These are phyloP conservation scores for Toxoplasma gondii DNA, from an alignment of 169 alveolate species.

Conservation along the genomic window DNA sequence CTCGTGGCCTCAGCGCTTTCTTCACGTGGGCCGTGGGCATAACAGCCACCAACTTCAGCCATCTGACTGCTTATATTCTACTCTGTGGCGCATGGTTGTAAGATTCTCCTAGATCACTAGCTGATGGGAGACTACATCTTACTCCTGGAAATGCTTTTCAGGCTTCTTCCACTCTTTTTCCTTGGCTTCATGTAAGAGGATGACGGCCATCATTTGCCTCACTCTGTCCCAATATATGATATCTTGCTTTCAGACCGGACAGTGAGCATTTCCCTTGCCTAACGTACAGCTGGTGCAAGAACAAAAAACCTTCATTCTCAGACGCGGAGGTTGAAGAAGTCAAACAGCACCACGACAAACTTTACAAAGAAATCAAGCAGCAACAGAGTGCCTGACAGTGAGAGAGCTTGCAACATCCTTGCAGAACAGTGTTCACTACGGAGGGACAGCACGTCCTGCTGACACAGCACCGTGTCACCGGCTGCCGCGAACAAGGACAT, in stretches of 20 bases:
- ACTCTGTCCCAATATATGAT: too few relatives aligned
- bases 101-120: background rate
- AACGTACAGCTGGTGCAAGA: background rate
- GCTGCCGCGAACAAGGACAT: background rate
- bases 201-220: background rate
- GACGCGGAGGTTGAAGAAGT: constrained; percentile 61
- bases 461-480: background rate
- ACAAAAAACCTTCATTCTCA: background rate
- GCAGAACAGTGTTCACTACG: background rate
- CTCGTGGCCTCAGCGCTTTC: constrained; percentile 91
- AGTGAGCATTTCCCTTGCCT: constrained; percentile 28
- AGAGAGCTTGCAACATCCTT: background rate
- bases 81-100: constrained; percentile 82
- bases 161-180: constrained; percentile 82
- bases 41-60: constrained; percentile 88
- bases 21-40: constrained; percentile 88
- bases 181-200: constrained; percentile 69
- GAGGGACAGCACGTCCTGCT: background rate
- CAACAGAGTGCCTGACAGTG: constrained; percentile 54
- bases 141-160: constrained; percentile 35
- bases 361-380: constrained; percentile 55
- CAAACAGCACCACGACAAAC: constrained; percentile 53
- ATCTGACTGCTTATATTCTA: constrained; percentile 87
- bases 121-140: background rate
- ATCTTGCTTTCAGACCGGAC: constrained; percentile 57